phyloP scores from a whole-genome alignment of 1,284 basidiomycete species.

The Pholiota adiposa region DNA sequence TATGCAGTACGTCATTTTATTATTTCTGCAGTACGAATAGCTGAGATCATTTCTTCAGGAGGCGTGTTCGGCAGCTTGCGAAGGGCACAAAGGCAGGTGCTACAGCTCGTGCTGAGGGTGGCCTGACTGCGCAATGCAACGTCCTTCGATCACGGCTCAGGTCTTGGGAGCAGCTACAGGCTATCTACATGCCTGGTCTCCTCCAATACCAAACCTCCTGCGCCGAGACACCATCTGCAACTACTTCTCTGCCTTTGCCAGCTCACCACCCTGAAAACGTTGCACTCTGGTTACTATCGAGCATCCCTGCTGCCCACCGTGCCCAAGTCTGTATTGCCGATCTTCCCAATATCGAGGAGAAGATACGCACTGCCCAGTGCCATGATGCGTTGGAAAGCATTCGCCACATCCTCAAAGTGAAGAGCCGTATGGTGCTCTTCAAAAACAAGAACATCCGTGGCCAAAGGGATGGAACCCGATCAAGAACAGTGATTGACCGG shows the following conservation, averaged over 20 bases:
- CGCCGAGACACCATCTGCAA: neutral
- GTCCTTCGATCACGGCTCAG: slow-evolving; percentile 3
- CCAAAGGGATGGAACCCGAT: slow-evolving; percentile 12
- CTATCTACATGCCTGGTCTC: slow-evolving; percentile 17
- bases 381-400: slow-evolving; percentile 2
- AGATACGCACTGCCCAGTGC: neutral
- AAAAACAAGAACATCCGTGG: slow-evolving; percentile 16
- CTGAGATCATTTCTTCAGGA: neutral
- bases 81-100: neutral
- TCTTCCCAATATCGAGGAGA: slow-evolving; percentile 5
- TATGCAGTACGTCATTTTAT: slow-evolving; percentile 8
- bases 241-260: no score
- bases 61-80: neutral
- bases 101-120: neutral
- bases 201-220: slow-evolving; percentile 11
- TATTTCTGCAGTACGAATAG: no score
- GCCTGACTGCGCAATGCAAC: slow-evolving; percentile 13
- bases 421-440: slow-evolving; percentile 9
- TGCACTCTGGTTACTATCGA: slow-evolving; percentile 9
- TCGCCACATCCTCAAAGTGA: slow-evolving; percentile 9
- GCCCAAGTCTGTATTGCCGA: neutral
- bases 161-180: slow-evolving; percentile 15
- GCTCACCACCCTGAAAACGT: slow-evolving; percentile 10
- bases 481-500: slow-evolving; percentile 11
- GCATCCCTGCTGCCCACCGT: neutral